Evolutionary conservation across 2,329 filamentous ascomycete species (phyloP).

Genomic region (Penicillium decumbens): DNA sequence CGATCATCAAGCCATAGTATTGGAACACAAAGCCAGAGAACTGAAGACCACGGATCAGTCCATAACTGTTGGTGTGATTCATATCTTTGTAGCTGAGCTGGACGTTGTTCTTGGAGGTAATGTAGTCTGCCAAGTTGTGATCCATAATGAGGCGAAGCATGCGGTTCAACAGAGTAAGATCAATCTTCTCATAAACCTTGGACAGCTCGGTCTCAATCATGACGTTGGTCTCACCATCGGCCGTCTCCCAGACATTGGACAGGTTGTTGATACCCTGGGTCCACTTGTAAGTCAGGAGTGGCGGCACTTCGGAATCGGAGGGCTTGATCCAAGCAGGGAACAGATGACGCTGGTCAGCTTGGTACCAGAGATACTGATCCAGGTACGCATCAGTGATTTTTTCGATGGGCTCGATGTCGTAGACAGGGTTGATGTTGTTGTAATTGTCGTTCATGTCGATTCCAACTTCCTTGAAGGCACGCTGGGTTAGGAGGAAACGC

Average conservation of each 20-base stretch:
- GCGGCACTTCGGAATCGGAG: constrained; percentile 94
- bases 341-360: constrained; percentile 92
- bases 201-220: constrained; percentile 97
- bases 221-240: constrained; percentile 94
- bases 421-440: constrained; percentile 97
- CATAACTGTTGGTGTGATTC: constrained; percentile 99
- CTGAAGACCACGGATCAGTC: constrained; percentile 94
- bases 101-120: constrained; percentile 98
- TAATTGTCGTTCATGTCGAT: constrained; percentile 99
- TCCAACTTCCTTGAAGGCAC: constrained; percentile 98
- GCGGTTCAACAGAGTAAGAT: constrained; percentile 90
- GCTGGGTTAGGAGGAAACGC: constrained; percentile 90
- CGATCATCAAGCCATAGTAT: constrained; percentile 93
- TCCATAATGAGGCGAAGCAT: constrained; percentile 96
- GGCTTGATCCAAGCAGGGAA: constrained; percentile 99
- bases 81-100: constrained; percentile 99
- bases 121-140: constrained; percentile 97
- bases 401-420: constrained; percentile 97
- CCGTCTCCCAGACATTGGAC: constrained; percentile 87
- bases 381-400: constrained; percentile 99
- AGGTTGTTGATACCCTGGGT: constrained; percentile 98
- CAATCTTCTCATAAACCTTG: constrained; percentile 99
- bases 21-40: constrained; percentile 99
- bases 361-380: constrained; percentile 98
- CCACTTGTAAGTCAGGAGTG: constrained; percentile 95